phyloP scores from a whole-genome alignment of 179 eudicot species.

The Heliamphora pulchella region DNA sequence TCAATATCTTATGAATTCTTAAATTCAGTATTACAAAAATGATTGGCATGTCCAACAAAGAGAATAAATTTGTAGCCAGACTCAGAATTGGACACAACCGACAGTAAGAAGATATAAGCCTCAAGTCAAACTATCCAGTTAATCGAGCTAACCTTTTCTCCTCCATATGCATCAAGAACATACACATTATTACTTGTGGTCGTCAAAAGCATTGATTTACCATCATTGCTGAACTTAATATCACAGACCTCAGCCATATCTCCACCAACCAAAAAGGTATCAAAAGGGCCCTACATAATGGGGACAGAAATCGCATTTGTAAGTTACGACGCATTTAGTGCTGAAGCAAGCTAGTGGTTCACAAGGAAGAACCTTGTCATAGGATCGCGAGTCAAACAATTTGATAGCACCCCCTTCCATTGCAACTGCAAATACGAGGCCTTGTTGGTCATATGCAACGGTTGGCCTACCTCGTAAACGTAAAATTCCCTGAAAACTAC shows the following conservation, averaged over 20 bases:
- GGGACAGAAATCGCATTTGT: background rate
- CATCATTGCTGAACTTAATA: conserved; percentile 97
- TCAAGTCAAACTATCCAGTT: background rate
- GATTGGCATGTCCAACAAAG: background rate
- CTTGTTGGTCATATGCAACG: conserved; percentile 99
- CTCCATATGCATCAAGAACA: conserved; percentile 87
- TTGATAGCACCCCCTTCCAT: conserved; percentile 99
- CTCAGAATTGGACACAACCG: background rate
- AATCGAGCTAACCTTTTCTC: conserved; percentile 66
- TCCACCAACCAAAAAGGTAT: conserved; percentile 96
- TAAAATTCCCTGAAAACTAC: conserved; percentile 71
- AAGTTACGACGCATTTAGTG: conserved; percentile 12
- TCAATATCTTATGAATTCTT: conserved; percentile 3
- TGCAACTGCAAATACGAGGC: conserved; percentile 97
- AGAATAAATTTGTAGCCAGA: background rate
- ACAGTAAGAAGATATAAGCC: conserved; percentile 4
- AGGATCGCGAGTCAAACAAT: conserved; percentile 88
- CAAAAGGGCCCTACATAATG: conserved; percentile 78
- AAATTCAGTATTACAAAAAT: background rate
- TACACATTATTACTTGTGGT: conserved; percentile 74
- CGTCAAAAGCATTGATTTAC: conserved; percentile 92
- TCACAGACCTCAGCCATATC: conserved; percentile 96
- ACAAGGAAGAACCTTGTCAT: conserved; percentile 63
- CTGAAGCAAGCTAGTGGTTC: background rate
- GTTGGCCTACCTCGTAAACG: conserved; percentile 87